Conservation (phyloP, 371 early-diverging fungal species). For the Syncephalastrum sp. region DNA sequence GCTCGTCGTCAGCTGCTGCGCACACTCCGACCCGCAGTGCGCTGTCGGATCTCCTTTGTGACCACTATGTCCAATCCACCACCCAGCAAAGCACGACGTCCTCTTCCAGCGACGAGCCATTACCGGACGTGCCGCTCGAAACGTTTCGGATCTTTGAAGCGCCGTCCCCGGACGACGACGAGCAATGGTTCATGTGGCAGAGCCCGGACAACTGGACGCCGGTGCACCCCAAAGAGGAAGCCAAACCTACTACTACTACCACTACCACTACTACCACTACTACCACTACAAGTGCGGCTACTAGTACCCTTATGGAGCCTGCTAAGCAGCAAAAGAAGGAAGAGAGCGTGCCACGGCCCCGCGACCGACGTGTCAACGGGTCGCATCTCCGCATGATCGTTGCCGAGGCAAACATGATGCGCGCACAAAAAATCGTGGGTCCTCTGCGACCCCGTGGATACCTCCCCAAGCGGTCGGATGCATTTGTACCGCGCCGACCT, state of each 20-base stretch:
- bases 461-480: constrained; percentile 46
- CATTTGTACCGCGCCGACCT: constrained; percentile 25
- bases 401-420: constrained; percentile 61
- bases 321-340: background rate
- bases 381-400: constrained; percentile 62
- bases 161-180: constrained; percentile 18
- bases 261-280: background rate
- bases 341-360: constrained; percentile 6
- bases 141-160: constrained; percentile 26
- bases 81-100: constrained; percentile 5
- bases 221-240: constrained; percentile 7
- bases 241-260: background rate
- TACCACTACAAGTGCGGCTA: too few species aligned
- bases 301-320: background rate
- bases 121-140: constrained; percentile 19
- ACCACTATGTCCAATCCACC: constrained; percentile 37
- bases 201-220: constrained; percentile 34
- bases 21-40: constrained; percentile 9
- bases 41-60: constrained; percentile 40
- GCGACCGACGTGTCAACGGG: constrained; percentile 52
- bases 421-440: constrained; percentile 56
- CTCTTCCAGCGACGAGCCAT: constrained; percentile 8
- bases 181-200: constrained; percentile 21
- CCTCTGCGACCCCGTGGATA: constrained; percentile 55
- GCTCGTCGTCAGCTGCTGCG: background rate